Conservation (phyloP, 176 grass and related monocot genomes). For the Metroxylon sagu region DNA sequence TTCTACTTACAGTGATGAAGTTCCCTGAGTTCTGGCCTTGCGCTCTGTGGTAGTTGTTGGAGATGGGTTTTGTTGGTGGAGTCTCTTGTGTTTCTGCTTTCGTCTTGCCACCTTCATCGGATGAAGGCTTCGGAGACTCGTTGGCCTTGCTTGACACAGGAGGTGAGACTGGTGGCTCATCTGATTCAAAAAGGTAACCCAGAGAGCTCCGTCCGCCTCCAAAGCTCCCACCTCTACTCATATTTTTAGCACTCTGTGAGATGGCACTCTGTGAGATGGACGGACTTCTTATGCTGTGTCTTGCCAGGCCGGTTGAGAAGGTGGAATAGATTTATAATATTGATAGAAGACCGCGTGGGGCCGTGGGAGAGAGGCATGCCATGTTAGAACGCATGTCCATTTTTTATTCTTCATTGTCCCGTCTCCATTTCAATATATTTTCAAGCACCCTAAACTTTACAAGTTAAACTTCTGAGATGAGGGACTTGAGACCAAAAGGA, state of each 20-base stretch:
- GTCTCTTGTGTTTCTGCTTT: conserved; percentile 2
- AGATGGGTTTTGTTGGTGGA: conserved; percentile 15
- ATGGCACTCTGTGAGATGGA: background rate
- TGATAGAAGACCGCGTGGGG: no score
- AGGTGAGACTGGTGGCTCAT: conserved; percentile 16
- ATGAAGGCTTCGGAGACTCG: conserved; percentile 8
- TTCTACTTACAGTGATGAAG: conserved; percentile 45
- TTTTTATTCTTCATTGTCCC: no score
- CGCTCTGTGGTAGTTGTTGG: conserved; percentile 29
- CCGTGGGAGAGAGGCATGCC: no score
- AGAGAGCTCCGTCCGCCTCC: conserved; percentile 72
- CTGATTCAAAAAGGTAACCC: conserved; percentile 61
- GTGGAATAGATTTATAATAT: no score
- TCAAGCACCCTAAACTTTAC: no score
- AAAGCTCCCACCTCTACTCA: conserved; percentile 60
- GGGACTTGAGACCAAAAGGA: no score
- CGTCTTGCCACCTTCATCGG: background rate
- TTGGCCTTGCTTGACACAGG: conserved; percentile 3
- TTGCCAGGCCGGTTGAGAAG: no score
- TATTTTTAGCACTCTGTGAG: conserved; percentile 5
- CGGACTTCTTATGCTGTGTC: no score
- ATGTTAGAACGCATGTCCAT: no score
- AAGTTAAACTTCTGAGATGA: no score
- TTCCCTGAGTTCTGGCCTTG: conserved; percentile 40
- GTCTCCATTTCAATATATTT: no score